Percentiles rank a stretch among this genome's conserved stretches.
phyloP scores from a whole-genome alignment of 768 basidiomycete genomes.

The Tricholoma terreum region DNA sequence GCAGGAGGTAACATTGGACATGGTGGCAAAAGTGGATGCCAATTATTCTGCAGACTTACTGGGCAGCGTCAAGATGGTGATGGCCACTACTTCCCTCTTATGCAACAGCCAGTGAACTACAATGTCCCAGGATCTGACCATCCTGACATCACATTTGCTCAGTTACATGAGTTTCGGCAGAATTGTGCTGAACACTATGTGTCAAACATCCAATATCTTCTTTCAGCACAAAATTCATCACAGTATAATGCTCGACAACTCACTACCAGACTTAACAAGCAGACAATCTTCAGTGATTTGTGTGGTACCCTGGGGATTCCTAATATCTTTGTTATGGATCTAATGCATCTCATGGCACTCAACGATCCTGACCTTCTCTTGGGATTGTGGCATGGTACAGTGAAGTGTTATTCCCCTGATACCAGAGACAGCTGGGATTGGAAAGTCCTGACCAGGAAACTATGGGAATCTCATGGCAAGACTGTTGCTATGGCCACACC shows the following conservation, averaged over 20 bases:
- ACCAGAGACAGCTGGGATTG: neutral
- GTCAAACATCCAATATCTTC: slow-evolving; percentile 2
- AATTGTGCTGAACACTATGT: neutral
- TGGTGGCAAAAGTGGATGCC: too few species aligned
- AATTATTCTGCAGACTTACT: too few species aligned
- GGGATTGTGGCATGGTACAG: neutral
- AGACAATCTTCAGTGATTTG: neutral
- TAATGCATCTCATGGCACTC: neutral
- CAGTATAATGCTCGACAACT: neutral
- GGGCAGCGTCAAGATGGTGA: too few species aligned
- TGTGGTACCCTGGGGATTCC: neutral
- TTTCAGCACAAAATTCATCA: neutral
- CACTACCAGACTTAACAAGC: neutral
- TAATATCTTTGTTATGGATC: neutral
- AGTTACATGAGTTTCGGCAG: slow-evolving; percentile 4
- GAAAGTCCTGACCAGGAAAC: neutral
- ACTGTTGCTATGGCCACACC: slow-evolving; percentile 6
- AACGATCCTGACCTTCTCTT: neutral
- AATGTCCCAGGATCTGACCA: slow-evolving; percentile 14
- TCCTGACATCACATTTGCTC: slow-evolving; percentile 16
- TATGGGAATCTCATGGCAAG: slow-evolving; percentile 11
- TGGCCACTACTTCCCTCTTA: too few species aligned
- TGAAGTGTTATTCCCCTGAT: neutral
- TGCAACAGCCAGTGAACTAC: neutral
- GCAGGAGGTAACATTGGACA: too few species aligned